Conservation (phyloP, 2,329 filamentous ascomycete species). For the Colletotrichum sp. region DNA sequence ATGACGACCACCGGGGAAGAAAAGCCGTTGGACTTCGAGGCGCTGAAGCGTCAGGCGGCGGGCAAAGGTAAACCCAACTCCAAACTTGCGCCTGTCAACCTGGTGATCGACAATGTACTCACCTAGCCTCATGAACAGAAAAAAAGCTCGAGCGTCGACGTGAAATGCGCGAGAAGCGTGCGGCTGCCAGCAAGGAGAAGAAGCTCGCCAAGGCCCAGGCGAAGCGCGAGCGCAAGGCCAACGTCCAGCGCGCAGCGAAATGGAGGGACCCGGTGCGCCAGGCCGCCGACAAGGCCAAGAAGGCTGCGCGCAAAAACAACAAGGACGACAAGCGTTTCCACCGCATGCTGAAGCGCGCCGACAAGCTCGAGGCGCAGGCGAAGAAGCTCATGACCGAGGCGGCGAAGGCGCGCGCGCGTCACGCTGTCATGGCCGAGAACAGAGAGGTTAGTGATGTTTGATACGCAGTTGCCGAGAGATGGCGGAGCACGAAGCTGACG, state of each 20-base stretch:
- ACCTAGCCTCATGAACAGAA: slow-evolving; percentile 25
- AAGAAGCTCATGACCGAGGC: slow-evolving; percentile 45
- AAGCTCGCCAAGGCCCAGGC: slow-evolving; percentile 38
- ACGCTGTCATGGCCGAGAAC: slow-evolving; percentile 28
- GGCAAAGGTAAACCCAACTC: not conserved
- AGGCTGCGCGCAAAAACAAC: slow-evolving; percentile 24
- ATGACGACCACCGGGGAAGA: not conserved
- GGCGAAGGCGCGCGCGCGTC: slow-evolving; percentile 34
- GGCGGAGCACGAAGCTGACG: not conserved
- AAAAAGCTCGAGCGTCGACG: slow-evolving; percentile 29
- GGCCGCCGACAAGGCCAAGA: slow-evolving; percentile 34
- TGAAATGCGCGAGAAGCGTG: slow-evolving; percentile 28
- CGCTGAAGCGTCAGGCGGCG: slow-evolving; percentile 9
- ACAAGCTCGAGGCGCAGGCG: slow-evolving; percentile 45
- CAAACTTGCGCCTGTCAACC: not conserved
- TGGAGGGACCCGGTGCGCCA: slow-evolving; percentile 34
- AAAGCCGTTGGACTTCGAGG: slow-evolving; percentile 13
- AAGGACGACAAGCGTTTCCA: slow-evolving; percentile 43
- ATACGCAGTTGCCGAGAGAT: not conserved
- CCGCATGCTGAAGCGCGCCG: slow-evolving; percentile 40
- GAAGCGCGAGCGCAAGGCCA: slow-evolving; percentile 41
- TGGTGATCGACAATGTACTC: not conserved
- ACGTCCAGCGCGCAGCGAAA: slow-evolving; percentile 34
- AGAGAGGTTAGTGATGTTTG: slow-evolving; percentile 24
- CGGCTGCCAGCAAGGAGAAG: slow-evolving; percentile 40